Evolutionary conservation across 2,329 filamentous ascomycete genomes (phyloP), one percentile per base, ranked within the genome.

Genomic region (Lecanicillium sp.): DNA sequence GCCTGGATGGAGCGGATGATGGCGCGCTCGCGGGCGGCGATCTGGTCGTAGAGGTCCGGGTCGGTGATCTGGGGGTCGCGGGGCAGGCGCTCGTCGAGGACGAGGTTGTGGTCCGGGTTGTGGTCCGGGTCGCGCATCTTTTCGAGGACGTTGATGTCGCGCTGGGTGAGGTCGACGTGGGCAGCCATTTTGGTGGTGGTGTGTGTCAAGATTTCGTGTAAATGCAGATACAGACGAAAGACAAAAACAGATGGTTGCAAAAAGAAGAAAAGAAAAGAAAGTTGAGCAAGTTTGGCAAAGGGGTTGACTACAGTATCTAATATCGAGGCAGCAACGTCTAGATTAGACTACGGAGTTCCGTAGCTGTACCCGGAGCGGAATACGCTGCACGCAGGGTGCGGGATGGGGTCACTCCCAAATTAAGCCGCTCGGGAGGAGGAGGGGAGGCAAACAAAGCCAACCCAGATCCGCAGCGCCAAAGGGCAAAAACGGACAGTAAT

Each of bases 61-160:
- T 84, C 73, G 29, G 66, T 68, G 55, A 83, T 60, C 49, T 81
- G 69, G 4, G 81, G 79, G 52, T 84, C 79, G 55, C 73, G 78
- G 8, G 72, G 78, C 51, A 74, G 66, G 24, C 68, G 72, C 36
- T 69, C 59, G 60, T 83, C 78, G 49, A 83, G 68, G 48, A 79
- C 67, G 45, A 80, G 64, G 11, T 72, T 67, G 9, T 72, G 66
- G 14, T 74, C 68, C 12, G 81, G 77, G 52, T 83, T 74, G 7
- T 74, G 74, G 58, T 86, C 82, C 1, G 81, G 81, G 52, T 86
- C 81, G 57, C 77, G 79, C 62, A 86, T 84, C 61, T 84, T 84
- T 53, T 78, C 74, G 50, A 86, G 74, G 55, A 85, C 73, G 49
- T 79, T 73, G 61, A 79, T 66, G 60, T 86, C 82, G 53, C 76